phyloP scores from a whole-genome alignment of 1,139 yeast species.

The Yamadazyma dushanensis region DNA sequence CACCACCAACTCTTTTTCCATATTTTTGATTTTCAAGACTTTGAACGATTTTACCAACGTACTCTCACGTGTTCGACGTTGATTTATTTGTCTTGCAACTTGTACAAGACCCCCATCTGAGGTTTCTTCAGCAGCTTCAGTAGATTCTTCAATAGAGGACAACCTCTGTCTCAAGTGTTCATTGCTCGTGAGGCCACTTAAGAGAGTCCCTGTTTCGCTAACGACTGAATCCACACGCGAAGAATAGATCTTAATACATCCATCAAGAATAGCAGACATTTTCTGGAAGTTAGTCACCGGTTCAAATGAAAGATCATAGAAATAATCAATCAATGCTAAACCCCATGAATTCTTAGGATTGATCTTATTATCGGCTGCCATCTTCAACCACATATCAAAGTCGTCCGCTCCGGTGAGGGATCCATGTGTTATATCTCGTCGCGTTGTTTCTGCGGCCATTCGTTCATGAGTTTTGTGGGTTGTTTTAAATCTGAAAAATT shows the following conservation, averaged over 20 bases:
- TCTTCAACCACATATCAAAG: conserved; percentile 87
- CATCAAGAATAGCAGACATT: conserved; percentile 40
- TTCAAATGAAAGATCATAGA: conserved; percentile 50
- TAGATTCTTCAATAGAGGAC: conserved; percentile 10
- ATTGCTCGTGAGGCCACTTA: conserved; percentile 64
- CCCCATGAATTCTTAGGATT: conserved; percentile 67
- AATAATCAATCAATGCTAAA: conserved; percentile 84
- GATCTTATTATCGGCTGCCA: conserved; percentile 83
- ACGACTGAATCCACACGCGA: conserved; percentile 87
- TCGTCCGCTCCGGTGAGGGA: conserved; percentile 19
- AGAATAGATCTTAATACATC: conserved; percentile 43
- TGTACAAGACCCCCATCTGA: conserved; percentile 15
- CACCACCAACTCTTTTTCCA: conserved; percentile 75
- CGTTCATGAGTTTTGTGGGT: neutral
- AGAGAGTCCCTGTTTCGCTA: conserved; percentile 80
- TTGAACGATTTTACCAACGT: conserved; percentile 55
- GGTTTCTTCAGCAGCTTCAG: conserved; percentile 19
- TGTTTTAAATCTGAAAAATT: neutral
- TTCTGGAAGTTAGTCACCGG: conserved; percentile 46
- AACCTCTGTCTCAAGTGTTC: conserved; percentile 11
- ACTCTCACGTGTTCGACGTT: conserved; percentile 42
- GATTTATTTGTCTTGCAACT: conserved; percentile 16
- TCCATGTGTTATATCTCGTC: neutral
- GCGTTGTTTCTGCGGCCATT: conserved; percentile 1
- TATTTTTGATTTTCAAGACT: conserved; percentile 60